These are phyloP conservation scores for Aphanoascus verrucosus DNA, from an alignment of 2,329 filamentous ascomycete species.

Conservation along the genomic window DNA sequence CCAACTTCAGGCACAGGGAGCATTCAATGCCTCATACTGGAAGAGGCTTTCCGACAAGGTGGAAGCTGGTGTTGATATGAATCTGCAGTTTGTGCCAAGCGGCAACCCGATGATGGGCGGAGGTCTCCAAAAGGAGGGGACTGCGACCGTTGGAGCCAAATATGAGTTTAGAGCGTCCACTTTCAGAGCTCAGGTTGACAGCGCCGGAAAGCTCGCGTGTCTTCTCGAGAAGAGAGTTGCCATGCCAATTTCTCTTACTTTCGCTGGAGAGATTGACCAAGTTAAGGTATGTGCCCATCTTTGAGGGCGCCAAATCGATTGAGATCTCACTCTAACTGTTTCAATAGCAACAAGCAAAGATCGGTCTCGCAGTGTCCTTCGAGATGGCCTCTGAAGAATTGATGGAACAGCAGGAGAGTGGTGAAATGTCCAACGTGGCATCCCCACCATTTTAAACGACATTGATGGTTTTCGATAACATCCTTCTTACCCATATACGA, in stretches of 20 bases:
- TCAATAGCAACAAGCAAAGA: conserved; percentile 77
- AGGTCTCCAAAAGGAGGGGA: conserved; percentile 69
- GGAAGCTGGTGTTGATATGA: conserved; percentile 90
- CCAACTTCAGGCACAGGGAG: conserved; percentile 80
- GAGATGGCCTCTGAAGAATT: conserved; percentile 76
- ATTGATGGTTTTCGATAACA: not conserved
- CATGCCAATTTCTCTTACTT: conserved; percentile 82
- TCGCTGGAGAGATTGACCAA: conserved; percentile 94
- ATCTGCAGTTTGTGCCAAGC: conserved; percentile 64
- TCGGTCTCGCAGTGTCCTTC: conserved; percentile 86
- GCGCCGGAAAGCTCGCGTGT: conserved; percentile 83
- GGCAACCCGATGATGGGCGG: conserved; percentile 62
- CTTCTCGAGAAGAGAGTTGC: conserved; percentile 92
- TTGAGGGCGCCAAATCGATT: not conserved
- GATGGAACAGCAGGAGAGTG: conserved; percentile 67
- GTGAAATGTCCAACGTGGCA: conserved; percentile 34
- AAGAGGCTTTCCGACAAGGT: conserved; percentile 84
- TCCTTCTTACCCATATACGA: not conserved
- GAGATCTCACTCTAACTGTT: conserved; percentile 10
- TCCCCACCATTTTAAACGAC: conserved; percentile 41
- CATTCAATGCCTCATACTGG: conserved; percentile 89
- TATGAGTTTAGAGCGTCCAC: conserved; percentile 96
- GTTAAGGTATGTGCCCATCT: conserved; percentile 60
- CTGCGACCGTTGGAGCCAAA: conserved; percentile 86
- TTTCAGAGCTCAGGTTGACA: conserved; percentile 93